A percentile compares a stretch with the other conserved stretches of the same genome.
These are phyloP conservation scores for Clathrospora elynae DNA, from an alignment of 2,329 filamentous ascomycete genomes.

Conservation along the genomic window DNA sequence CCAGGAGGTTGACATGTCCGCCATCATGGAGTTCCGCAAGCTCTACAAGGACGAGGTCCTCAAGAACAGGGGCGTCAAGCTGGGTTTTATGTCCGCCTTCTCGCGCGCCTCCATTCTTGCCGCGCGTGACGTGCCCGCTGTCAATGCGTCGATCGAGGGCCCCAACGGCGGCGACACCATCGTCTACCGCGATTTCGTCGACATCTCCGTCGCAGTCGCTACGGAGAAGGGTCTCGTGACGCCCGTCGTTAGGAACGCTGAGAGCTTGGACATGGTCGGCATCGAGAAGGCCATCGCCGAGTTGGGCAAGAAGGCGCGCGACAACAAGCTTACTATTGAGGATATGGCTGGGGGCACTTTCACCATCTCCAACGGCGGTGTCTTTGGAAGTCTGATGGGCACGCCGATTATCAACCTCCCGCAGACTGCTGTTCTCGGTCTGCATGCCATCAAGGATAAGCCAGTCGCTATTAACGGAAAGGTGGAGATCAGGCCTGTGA, in stretches of 20 bases:
- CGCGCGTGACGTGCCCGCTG: conserved; percentile 90
- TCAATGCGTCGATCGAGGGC: conserved; percentile 97
- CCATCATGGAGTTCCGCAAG: conserved; percentile 95
- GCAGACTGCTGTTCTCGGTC: conserved; percentile 86
- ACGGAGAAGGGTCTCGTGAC: conserved; percentile 98
- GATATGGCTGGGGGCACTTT: conserved; percentile 99
- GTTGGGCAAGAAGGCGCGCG: conserved; percentile 95
- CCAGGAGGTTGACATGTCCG: conserved; percentile 99
- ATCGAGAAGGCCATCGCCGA: conserved; percentile 93
- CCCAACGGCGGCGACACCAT: conserved; percentile 95
- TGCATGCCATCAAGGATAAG: conserved; percentile 96
- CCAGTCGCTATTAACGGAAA: conserved; percentile 90
- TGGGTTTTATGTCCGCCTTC: conserved; percentile 99
- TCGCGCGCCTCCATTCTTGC: conserved; percentile 86
- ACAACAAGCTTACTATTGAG: conserved; percentile 96
- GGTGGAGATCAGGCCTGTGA: conserved; percentile 82
- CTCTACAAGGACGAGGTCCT: conserved; percentile 95
- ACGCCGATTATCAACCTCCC: conserved; percentile 98
- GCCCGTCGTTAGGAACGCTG: conserved; percentile 91
- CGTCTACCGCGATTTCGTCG: conserved; percentile 97
- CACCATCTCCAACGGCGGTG: conserved; percentile 95
- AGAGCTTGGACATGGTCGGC: conserved; percentile 81
- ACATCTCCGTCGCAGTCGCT: conserved; percentile 95
- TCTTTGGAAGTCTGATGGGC: conserved; percentile 96
- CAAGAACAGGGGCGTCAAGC: conserved; percentile 95